Evolutionary conservation across 2,329 filamentous ascomycete species (phyloP).

Genomic region (Tolypocladium tundrense): DNA sequence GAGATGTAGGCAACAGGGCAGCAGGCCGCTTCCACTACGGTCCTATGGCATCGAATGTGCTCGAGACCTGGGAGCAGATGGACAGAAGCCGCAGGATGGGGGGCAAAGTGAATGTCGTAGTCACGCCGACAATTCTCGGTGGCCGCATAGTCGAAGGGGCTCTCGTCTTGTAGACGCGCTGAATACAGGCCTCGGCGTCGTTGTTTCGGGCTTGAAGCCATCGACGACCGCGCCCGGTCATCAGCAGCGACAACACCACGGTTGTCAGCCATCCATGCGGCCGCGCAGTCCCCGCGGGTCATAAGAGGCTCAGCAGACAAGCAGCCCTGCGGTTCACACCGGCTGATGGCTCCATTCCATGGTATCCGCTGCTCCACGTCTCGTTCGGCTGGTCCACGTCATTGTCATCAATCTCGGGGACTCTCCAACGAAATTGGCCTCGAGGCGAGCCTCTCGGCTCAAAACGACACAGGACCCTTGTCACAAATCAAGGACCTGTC

Average conservation of each 20-base stretch:
- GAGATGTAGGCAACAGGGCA: too few relatives aligned
- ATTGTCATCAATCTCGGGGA: background rate
- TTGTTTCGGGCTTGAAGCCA: background rate
- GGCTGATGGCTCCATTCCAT: background rate
- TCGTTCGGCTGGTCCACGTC: background rate
- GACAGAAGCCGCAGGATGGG: too few relatives aligned
- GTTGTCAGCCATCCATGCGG: background rate
- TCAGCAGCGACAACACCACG: background rate
- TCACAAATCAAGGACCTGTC: background rate
- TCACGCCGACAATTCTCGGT: too few relatives aligned
- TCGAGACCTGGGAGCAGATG: too few relatives aligned
- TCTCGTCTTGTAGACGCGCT: too few relatives aligned
- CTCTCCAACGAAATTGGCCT: background rate
- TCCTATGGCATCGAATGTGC: too few relatives aligned
- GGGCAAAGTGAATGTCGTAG: too few relatives aligned
- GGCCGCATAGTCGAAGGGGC: too few relatives aligned
- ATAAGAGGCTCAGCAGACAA: background rate
- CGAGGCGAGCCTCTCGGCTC: background rate
- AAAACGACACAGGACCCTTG: background rate
- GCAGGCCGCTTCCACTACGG: too few relatives aligned
- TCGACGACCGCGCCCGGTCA: background rate
- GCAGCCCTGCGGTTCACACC: background rate
- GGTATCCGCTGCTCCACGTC: background rate
- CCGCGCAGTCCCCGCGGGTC: background rate
- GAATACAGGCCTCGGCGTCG: too few relatives aligned